Evolutionary conservation across 2,329 filamentous ascomycete genomes (phyloP).

Genomic region (Colletotrichum cuscutae): DNA sequence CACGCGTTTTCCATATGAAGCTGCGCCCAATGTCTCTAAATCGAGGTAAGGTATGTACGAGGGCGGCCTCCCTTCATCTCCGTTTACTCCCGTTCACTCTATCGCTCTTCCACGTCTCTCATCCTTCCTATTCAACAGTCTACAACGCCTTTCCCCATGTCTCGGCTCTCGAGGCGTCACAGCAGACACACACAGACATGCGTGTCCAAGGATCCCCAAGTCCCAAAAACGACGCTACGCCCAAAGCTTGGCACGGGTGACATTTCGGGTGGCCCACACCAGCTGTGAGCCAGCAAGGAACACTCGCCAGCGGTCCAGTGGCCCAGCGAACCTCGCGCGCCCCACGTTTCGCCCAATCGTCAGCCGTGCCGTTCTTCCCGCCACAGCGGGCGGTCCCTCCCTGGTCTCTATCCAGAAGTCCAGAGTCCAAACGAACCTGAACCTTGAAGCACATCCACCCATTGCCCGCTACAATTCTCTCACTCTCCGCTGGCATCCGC

Average conservation of each 20-base stretch:
- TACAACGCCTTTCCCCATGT: constrained; percentile 8
- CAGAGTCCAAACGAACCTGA: not conserved
- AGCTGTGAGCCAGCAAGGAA: not conserved
- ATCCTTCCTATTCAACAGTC: not conserved
- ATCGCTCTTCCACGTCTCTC: not conserved
- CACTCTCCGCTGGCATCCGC: not conserved
- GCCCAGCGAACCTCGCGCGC: not conserved
- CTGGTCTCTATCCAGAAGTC: not conserved
- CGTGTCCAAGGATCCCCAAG: constrained; percentile 10
- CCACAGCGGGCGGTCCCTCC: not conserved
- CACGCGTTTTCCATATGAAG: not conserved
- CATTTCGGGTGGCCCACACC: constrained; percentile 14
- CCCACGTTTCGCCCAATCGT: constrained; percentile 18
- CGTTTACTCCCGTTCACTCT: not conserved
- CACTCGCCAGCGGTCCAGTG: no score
- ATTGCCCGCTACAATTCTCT: not conserved
- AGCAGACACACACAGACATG: not conserved
- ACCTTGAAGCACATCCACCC: not conserved
- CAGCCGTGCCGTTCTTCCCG: constrained; percentile 29
- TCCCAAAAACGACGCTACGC: constrained; percentile 21
- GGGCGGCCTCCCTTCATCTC: constrained; percentile 14
- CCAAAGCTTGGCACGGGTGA: constrained; percentile 33
- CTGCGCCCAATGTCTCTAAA: not conserved
- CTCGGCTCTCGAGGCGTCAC: not conserved
- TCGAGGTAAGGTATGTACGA: not conserved